phyloP scores from a whole-genome alignment of 352 stramenopile genomes.

The Phytopythium cucurbitacearum region DNA sequence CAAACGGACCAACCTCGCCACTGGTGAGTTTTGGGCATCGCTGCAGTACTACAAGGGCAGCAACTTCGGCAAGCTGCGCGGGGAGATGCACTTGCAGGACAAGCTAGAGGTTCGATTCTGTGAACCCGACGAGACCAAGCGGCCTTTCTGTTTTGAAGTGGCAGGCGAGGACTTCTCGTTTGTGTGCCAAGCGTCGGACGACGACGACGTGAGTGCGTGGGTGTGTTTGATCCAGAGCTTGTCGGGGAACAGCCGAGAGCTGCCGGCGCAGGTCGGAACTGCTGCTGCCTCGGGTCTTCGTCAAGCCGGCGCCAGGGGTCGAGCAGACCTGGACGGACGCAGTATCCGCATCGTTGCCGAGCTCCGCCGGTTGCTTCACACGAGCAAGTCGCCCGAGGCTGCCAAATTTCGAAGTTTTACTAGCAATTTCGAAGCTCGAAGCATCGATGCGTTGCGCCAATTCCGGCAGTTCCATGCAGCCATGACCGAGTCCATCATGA shows the following conservation, averaged over 20 bases:
- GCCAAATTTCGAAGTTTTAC: slow-evolving; percentile 68
- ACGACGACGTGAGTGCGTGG: slow-evolving; percentile 85
- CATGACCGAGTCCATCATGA: slow-evolving; percentile 61
- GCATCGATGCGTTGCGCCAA: slow-evolving; percentile 33
- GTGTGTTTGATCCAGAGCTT: slow-evolving; percentile 79
- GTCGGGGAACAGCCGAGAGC: slow-evolving; percentile 33
- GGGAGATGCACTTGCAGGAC: slow-evolving; percentile 75
- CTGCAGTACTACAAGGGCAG: slow-evolving; percentile 86
- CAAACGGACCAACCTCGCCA: slow-evolving; percentile 67
- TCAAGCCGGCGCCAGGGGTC: slow-evolving; percentile 25
- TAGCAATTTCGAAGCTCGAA: slow-evolving; percentile 48
- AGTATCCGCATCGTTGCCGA: slow-evolving; percentile 84
- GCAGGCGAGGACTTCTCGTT: slow-evolving; percentile 63
- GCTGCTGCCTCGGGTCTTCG: slow-evolving; percentile 26
- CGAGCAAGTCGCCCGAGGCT: slow-evolving; percentile 68
- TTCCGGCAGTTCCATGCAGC: slow-evolving; percentile 60
- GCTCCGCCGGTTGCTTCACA: slow-evolving; percentile 69
- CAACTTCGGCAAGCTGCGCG: slow-evolving; percentile 75
- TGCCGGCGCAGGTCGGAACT: slow-evolving; percentile 26
- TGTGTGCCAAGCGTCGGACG: slow-evolving; percentile 72
- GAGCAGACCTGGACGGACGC: slow-evolving; percentile 46
- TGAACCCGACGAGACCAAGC: slow-evolving; percentile 73
- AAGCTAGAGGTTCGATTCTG: slow-evolving; percentile 71
- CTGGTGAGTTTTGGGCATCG: slow-evolving; percentile 62
- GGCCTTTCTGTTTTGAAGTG: slow-evolving; percentile 84